Evolutionary conservation across 2,329 filamentous ascomycete species (phyloP), one percentile per base, ranked within the genome.

Genomic region (Capronia epimyces): DNA sequence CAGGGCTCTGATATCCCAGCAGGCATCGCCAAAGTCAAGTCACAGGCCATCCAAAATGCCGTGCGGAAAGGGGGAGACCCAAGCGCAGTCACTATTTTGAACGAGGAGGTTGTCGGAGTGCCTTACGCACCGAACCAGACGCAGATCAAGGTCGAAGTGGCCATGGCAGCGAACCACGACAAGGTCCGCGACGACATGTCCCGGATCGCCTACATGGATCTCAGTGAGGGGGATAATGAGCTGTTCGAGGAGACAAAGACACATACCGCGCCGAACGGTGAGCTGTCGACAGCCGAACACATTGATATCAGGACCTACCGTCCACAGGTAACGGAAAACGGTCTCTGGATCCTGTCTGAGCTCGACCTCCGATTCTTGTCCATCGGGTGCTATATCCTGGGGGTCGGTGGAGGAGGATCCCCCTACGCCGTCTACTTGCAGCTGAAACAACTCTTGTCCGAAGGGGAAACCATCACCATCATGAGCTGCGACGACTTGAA

Each of bases 361-460:
- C 67, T 64, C 3, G 73, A 76, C 54, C 58, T 75, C 1, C 62
- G 66, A 3, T 75, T 70, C 66, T 66, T 76, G 10, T 66, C 71
- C 2, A 69, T 69, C 24, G 73, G 73, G 3, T 75, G 72, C 53
- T 75, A 75, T 50, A 71, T 75, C 13, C 64, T 76, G 4, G 73
- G 73, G 16, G 74, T 70, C n/a, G 73, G 69, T 9, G 73, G 73
- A 6, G 73, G 73, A 36, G 73, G 73, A 3, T 71, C 69, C n/a
- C 72, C 73, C 0, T 71, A 70, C 49, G 66, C 66, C 1, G 68
- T 66, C 15, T 71, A 69, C 60, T 60, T 76, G 29, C 67, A 69
- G 18, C 62, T 74, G 25, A 63, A 68, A 27, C 66, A 69, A 20
- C 66, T 71, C 21, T 52, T 75, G 18, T 62, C 66, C 46, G 61